Base-by-base conservation (phyloP, 2,329 filamentous ascomycete genomes). In the Cladosporium velox region DNA sequence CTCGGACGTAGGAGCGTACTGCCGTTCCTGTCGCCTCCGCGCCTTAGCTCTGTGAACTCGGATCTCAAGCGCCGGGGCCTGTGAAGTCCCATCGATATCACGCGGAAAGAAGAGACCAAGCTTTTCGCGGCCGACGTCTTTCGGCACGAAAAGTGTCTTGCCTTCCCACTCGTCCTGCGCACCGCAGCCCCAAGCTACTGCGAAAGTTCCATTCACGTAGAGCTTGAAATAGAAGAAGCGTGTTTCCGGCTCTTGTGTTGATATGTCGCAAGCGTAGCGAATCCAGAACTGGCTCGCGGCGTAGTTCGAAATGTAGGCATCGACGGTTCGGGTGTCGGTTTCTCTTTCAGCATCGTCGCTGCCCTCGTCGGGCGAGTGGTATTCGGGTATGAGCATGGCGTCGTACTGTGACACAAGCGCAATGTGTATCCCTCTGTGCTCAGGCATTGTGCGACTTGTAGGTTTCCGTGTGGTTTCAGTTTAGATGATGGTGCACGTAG, bases 191-290 rank as follows among this genome's bases (percentile, higher is more conserved):
- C 82, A 84, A 67, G 74, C 82, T 11, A 81, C 72, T 15, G 82
- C 68, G 34, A 76, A 74, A 30, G 70, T 70, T 18, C 75, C 77
- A 41, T 80, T 75, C 67, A 82, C 72, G 68, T 78, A 78, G 34
- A 83, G 72, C 70, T 83, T 83, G 77, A 84, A 84, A 67, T 82
- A 77, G 66, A 79, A 82, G 67, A 70, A 75, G 12, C 63, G 68
- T 64, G 59, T 66, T 0, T 63, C 65, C 1, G 41, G 38, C 4
- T 35, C 60, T n/a, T 49, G 72, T 72, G 6, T 67, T 69, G 65
- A 79, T 68, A 18, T 54, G n/a, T 66, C 61, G 47, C 72, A 72
- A 26, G 68, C 70, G 68, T 82, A 83, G 26, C 70, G 67, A 64
- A 83, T 74, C 80, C 81, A 83, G 72, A 83, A 82, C 8, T 78